Evolutionary conservation across 345 rosid genomes (phyloP).

Genomic region (Eucalyptus sideroxylon): DNA sequence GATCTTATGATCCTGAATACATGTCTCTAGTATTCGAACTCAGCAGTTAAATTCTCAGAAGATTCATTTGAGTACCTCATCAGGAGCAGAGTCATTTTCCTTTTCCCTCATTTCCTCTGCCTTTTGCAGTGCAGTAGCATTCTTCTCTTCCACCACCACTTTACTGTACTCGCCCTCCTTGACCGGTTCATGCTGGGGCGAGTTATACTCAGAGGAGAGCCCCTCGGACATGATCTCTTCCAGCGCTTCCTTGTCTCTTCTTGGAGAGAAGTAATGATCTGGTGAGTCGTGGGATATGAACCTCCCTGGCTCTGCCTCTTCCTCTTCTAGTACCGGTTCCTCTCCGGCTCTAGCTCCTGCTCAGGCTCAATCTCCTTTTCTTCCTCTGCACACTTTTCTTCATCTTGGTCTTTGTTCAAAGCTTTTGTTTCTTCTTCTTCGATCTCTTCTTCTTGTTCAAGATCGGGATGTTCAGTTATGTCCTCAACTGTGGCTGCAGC

Average conservation of each 20-base stretch:
- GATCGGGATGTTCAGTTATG: not conserved
- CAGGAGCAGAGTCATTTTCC: not conserved
- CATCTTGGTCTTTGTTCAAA: not conserved
- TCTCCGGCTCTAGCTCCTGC: not conserved
- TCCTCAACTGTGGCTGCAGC: not conserved
- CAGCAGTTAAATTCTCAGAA: not conserved
- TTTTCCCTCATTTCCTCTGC: not conserved
- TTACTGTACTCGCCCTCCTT: not conserved
- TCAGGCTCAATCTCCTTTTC: not conserved
- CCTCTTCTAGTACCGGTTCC: not conserved
- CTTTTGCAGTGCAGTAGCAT: too few species aligned
- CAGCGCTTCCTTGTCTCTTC: conserved; percentile 13
- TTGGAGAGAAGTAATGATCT: conserved; percentile 10
- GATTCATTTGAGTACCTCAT: not conserved
- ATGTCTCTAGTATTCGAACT: not conserved
- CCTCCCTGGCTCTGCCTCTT: not conserved
- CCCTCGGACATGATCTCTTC: conserved; percentile 1
- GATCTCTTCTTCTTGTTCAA: not conserved
- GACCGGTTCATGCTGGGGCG: not conserved
- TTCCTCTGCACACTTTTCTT: not conserved
- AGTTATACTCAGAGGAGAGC: not conserved
- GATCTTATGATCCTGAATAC: not conserved
- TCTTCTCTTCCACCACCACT: too few species aligned
- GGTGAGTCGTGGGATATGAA: conserved; percentile 12
- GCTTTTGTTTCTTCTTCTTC: not conserved